phyloP scores from a whole-genome alignment of 108 stramenopile genomes.

The Fragilariopsis cylindrus region DNA sequence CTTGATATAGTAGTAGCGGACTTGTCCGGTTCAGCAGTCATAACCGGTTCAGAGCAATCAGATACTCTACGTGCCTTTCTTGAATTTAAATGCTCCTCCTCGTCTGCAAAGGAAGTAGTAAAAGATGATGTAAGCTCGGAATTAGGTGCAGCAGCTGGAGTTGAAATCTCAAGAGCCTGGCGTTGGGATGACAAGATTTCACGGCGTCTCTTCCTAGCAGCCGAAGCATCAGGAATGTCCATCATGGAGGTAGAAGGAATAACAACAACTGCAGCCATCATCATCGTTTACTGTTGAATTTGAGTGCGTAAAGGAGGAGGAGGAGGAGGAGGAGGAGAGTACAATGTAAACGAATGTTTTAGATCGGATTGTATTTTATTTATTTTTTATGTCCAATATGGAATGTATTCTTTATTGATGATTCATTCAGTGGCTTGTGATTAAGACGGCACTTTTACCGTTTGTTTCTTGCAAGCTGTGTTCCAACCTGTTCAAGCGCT shows the following conservation, averaged over 20 bases:
- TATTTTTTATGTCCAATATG: no score
- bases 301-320: no score
- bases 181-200: conserved; percentile 48
- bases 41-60: conserved; percentile 1
- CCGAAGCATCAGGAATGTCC: conserved; percentile 14
- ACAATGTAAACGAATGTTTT: no score
- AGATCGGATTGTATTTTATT: no score
- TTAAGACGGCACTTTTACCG: no score
- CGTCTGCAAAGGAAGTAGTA: not conserved
- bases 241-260: conserved; percentile 7
- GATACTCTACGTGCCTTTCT: conserved; percentile 16
- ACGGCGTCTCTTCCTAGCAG: conserved; percentile 56
- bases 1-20: not conserved
- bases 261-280: conserved; percentile 14
- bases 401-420: no score
- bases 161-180: conserved; percentile 2
- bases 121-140: no score
- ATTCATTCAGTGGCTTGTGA: no score
- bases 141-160: not conserved
- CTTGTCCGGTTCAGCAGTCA: not conserved
- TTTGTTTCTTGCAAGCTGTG: no score
- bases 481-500: no score
- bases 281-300: not conserved
- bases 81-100: not conserved
- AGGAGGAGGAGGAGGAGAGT: no score